A percentile compares a stretch with the other conserved stretches of the same genome.
Evolutionary conservation across 176 grass and related monocot genomes (phyloP).

Genomic region (Aegilops tauschii): DNA sequence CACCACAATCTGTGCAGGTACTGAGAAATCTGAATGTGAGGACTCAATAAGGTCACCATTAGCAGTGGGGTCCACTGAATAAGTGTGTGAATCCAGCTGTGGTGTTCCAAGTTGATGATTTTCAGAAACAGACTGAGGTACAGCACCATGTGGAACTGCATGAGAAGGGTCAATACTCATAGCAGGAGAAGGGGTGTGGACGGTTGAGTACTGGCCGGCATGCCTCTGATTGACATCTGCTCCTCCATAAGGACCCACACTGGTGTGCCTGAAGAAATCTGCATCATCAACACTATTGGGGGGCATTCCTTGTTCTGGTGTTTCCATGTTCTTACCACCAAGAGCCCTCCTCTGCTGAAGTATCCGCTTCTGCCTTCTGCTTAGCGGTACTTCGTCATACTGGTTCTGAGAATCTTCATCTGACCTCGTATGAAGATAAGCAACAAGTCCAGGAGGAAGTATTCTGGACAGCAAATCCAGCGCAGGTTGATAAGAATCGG

Average conservation of each 20-base stretch:
- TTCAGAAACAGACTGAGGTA: conserved; percentile 32
- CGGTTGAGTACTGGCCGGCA: conserved; percentile 39
- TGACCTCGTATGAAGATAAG: conserved; percentile 88
- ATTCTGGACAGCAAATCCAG: conserved; percentile 92
- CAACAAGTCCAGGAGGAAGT: conserved; percentile 99
- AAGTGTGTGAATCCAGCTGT: conserved; percentile 52
- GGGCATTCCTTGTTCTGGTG: conserved; percentile 54
- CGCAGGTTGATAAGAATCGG: conserved; percentile 97
- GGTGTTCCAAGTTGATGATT: conserved; percentile 39
- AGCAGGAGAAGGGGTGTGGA: conserved; percentile 40
- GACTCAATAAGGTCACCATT: conserved; percentile 60
- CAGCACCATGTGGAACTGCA: conserved; percentile 37
- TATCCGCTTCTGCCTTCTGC: conserved; percentile 81
- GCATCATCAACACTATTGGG: conserved; percentile 52
- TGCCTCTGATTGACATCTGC: conserved; percentile 49
- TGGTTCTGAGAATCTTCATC: conserved; percentile 94
- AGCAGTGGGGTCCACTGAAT: conserved; percentile 47
- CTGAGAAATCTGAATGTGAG: conserved; percentile 68
- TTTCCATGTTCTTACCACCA: conserved; percentile 47
- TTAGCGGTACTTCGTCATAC: conserved; percentile 78
- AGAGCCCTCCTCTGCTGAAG: conserved; percentile 76
- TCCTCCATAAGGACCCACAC: conserved; percentile 35
- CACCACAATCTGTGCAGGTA: conserved; percentile 90
- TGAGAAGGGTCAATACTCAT: conserved; percentile 47
- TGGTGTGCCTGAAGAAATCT: conserved; percentile 40